A percentile compares a stretch with the other conserved stretches of the same genome.
phyloP scores from a whole-genome alignment of 441 rosid genomes.

The Lagerstroemia fauriei region DNA sequence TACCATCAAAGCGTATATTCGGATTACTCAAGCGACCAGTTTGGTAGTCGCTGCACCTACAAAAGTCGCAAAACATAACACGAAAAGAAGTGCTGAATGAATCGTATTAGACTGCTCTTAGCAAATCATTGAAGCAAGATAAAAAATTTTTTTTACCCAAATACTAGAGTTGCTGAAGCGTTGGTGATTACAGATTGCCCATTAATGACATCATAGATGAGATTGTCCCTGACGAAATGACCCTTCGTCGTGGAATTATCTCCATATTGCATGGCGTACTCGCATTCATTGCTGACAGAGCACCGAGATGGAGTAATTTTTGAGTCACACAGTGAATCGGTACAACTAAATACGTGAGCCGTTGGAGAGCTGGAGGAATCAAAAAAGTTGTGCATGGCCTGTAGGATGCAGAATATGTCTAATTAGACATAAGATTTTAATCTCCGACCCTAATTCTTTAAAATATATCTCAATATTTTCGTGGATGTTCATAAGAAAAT shows the following conservation, averaged over 20 bases:
- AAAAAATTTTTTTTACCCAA: conserved; percentile 6
- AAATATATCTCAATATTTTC: no score
- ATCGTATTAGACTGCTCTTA: no score
- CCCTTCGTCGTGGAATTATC: conserved; percentile 18
- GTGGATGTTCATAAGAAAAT: no score
- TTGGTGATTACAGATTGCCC: not conserved
- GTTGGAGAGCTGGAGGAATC: conserved; percentile 20
- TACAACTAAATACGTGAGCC: conserved; percentile 14
- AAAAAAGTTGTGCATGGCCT: conserved; percentile 5
- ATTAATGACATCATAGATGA: not conserved
- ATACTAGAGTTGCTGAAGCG: conserved; percentile 15
- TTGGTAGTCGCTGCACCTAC: no score
- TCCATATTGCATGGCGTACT: conserved; percentile 4
- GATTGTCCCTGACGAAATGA: not conserved
- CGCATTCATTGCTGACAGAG: conserved; percentile 5
- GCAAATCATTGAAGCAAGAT: no score
- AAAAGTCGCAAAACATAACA: no score
- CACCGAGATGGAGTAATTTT: not conserved
- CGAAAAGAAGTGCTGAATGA: no score
- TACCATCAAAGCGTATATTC: no score
- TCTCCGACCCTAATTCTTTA: no score
- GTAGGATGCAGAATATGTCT: not conserved
- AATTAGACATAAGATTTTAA: no score
- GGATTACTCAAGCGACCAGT: no score
- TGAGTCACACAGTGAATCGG: not conserved